Percentiles rank a stretch among this genome's conserved stretches.
These are phyloP conservation scores for Neurospora africana DNA, from an alignment of 495 filamentous ascomycete genomes.

Conservation along the genomic window DNA sequence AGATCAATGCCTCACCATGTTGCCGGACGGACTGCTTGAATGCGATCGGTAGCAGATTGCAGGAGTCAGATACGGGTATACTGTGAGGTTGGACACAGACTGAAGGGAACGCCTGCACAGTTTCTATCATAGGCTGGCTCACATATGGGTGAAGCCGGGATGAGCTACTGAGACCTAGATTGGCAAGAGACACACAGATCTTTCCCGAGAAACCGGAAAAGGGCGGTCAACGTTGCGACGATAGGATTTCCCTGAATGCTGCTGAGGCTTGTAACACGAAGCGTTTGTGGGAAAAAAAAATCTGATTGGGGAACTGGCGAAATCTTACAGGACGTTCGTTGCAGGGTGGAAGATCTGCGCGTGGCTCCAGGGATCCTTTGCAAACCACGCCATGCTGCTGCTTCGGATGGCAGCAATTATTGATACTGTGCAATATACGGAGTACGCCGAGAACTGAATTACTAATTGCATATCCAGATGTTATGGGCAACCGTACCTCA, in stretches of 20 bases:
- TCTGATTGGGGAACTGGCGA: background rate
- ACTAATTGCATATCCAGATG: background rate
- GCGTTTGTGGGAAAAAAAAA: background rate
- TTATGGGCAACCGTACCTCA: background rate
- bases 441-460: background rate
- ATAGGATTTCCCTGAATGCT: background rate
- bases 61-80: background rate
- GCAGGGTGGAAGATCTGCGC: constrained; percentile 21
- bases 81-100: background rate
- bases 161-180: background rate
- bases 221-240: background rate
- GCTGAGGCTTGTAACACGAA: background rate
- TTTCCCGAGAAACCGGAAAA: background rate
- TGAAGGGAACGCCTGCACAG: background rate
- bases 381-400: constrained; percentile 15
- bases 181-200: background rate
- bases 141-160: background rate
- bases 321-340: constrained; percentile 1
- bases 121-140: background rate
- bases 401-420: constrained; percentile 14
- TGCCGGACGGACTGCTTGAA: background rate
- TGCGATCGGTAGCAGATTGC: background rate
- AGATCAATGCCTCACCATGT: background rate
- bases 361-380: constrained; percentile 27
- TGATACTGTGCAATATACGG: background rate